phyloP scores from a whole-genome alignment of 306 rosid genomes.

The Medicago truncatula region MtrunA17r5.0-ANR NC_053045.1:62603501-62604000 shows the following conservation, averaged over 20 bases:
- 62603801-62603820: constrained; percentile 17
- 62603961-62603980: neutral
- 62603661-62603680: constrained; percentile 7
- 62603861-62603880: neutral
- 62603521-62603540: constrained; percentile 20
- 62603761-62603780: constrained; percentile 16
- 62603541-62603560: constrained; percentile 17
- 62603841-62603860: constrained; percentile 3
- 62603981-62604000: neutral
- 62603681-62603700: neutral
- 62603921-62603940: neutral
- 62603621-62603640: neutral
- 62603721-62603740: constrained; percentile 8
- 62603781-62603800: constrained; percentile 25
- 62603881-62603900: neutral
- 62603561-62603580: neutral
- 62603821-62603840: neutral
- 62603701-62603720: constrained; percentile 4
- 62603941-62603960: neutral
- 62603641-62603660: neutral
- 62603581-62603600: neutral
- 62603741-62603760: constrained; percentile 2
- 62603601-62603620: neutral
- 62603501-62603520: constrained; percentile 27
- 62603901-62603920: neutral